Conservation (phyloP, 768 basidiomycete genomes). For the Cubamyces sp. region DNA sequence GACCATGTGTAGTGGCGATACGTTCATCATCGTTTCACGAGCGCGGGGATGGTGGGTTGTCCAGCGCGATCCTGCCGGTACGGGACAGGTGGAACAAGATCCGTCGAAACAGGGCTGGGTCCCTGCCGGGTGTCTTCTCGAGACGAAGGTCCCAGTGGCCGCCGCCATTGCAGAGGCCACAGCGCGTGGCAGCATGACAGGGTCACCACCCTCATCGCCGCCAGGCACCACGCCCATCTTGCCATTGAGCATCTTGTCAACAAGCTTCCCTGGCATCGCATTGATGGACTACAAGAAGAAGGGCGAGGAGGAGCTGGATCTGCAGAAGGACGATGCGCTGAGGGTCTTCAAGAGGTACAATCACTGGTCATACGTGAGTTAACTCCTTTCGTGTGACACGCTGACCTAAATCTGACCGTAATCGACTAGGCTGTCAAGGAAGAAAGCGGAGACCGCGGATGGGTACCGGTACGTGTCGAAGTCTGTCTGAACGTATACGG, state of each 20-base stretch:
- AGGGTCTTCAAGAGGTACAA: slow-evolving; percentile 98
- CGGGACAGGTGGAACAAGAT: slow-evolving; percentile 77
- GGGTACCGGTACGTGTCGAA: slow-evolving; percentile 77
- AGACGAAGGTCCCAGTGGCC: slow-evolving; percentile 90
- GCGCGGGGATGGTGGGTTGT: slow-evolving; percentile 99
- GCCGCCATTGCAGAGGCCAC: slow-evolving; percentile 84
- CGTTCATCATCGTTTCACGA: slow-evolving; percentile 90
- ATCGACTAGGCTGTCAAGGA: slow-evolving; percentile 83
- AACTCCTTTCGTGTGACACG: slow-evolving; percentile 14
- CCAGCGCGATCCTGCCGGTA: slow-evolving; percentile 88
- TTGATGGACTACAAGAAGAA: slow-evolving; percentile 96
- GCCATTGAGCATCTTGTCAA: slow-evolving; percentile 91
- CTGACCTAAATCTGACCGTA: slow-evolving; percentile 8
- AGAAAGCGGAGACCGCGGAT: slow-evolving; percentile 90
- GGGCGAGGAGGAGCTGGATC: slow-evolving; percentile 88
- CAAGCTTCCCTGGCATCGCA: slow-evolving; percentile 94
- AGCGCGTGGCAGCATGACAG: slow-evolving; percentile 52
- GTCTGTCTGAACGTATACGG: slow-evolving; percentile 12
- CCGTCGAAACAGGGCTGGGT: slow-evolving; percentile 93
- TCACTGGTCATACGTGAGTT: slow-evolving; percentile 90
- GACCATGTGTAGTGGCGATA: slow-evolving; percentile 68
- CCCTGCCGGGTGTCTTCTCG: slow-evolving; percentile 94
- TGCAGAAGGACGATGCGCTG: slow-evolving; percentile 86
- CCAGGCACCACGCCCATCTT: slow-evolving; percentile 75
- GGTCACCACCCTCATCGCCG: slow-evolving; percentile 39